Percentiles rank a stretch among this genome's conserved stretches.
Conservation (phyloP, 352 stramenopile species). For the Peronospora tabacina region DNA sequence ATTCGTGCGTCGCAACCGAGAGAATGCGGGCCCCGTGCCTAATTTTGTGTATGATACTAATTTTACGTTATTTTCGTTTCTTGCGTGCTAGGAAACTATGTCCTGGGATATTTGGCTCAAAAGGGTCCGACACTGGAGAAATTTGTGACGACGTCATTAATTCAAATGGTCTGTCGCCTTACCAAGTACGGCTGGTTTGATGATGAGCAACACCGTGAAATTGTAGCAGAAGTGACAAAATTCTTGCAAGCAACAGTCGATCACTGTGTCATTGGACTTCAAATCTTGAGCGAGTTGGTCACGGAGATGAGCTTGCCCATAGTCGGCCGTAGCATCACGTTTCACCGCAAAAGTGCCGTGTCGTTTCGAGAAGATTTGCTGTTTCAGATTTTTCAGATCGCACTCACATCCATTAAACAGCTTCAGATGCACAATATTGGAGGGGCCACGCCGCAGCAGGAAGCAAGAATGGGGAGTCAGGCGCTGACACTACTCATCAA, state of each 20-base stretch:
- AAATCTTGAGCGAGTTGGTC: constrained; percentile 97
- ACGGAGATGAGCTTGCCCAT: constrained; percentile 97
- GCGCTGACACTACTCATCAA: constrained; percentile 89
- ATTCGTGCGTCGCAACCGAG: constrained; percentile 61
- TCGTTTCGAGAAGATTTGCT: constrained; percentile 96
- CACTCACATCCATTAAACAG: constrained; percentile 93
- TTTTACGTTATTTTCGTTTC: constrained; percentile 26
- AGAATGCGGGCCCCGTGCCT: no score
- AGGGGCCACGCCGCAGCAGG: constrained; percentile 74
- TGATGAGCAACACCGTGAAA: constrained; percentile 92
- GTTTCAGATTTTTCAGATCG: constrained; percentile 94
- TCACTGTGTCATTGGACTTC: constrained; percentile 96
- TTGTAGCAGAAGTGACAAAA: constrained; percentile 96
- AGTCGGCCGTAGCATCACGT: constrained; percentile 90
- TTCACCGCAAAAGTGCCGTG: constrained; percentile 96
- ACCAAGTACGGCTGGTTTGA: constrained; percentile 99
- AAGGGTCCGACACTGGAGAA: constrained; percentile 91
- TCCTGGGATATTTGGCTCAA: constrained; percentile 94
- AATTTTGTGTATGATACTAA: not conserved
- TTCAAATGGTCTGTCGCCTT: constrained; percentile 96
- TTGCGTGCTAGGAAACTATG: constrained; percentile 87
- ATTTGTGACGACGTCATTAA: constrained; percentile 92
- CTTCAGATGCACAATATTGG: constrained; percentile 88
- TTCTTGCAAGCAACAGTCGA: constrained; percentile 95
- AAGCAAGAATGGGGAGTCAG: constrained; percentile 91